A percentile compares a stretch with the other conserved stretches of the same genome.
Conservation (phyloP, 2,329 filamentous ascomycete species). For the Sarocladium brachiariae region DNA sequence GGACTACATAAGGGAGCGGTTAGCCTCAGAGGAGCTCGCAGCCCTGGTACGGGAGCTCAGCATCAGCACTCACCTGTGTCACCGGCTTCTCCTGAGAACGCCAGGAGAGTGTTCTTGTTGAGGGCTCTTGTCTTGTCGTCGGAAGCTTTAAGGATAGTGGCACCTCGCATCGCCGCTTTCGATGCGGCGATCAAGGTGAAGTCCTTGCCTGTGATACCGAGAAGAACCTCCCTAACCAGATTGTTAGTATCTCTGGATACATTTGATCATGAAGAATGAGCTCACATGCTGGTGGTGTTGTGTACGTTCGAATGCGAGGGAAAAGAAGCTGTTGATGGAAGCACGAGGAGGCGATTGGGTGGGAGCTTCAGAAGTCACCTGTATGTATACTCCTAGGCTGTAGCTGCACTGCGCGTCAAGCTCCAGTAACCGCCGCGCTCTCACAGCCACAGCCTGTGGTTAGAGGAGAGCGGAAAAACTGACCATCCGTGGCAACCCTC, state of each 20-base stretch:
- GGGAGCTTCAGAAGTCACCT: conserved; percentile 3
- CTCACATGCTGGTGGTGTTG: conserved; percentile 11
- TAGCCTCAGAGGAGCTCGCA: conserved; percentile 15
- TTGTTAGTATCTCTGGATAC: background rate
- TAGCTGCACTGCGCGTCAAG: conserved; percentile 16
- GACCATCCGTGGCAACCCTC: background rate
- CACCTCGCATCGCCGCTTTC: conserved; percentile 96
- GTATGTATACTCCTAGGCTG: conserved; percentile 12
- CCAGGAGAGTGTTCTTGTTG: conserved; percentile 92
- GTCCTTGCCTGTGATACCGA: conserved; percentile 98
- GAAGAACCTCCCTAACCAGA: conserved; percentile 77
- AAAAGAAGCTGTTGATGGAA: background rate
- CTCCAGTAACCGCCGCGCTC: background rate
- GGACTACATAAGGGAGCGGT: conserved; percentile 53
- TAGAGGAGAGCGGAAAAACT: background rate
- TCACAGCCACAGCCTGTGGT: background rate
- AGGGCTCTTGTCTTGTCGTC: conserved; percentile 94
- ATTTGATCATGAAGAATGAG: background rate
- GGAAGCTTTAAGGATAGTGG: conserved; percentile 86
- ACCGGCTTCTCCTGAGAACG: conserved; percentile 91
- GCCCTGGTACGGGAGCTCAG: no score
- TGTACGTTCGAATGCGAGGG: conserved; percentile 3
- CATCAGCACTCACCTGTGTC: conserved; percentile 87
- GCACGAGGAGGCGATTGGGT: background rate
- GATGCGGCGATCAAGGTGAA: conserved; percentile 97